Evolutionary conservation across 2,329 filamentous ascomycete species (phyloP), one percentile per base, ranked within the genome.

Genomic region (Zymoseptoria pseudotritici): DNA sequence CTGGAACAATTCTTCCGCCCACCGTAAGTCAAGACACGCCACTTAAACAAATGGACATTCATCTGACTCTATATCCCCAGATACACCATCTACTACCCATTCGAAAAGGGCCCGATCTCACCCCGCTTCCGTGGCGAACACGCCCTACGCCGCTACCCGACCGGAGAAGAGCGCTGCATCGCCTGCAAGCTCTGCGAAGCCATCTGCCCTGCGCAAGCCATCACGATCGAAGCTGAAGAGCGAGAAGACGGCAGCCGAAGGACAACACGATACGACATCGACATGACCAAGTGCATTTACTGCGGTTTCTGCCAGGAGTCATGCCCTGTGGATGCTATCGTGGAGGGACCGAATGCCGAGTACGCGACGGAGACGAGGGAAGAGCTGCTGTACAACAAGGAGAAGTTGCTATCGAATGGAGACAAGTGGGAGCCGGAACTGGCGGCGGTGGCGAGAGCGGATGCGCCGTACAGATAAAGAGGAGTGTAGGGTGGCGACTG

Each of bases 221-320:
- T 99, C 77, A 99, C 94, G 57, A 99, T 99, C 71, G 94, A 99
- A 80, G 94, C 94, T 59, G 94, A 99, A 78, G 94, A 99, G 82
- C 91, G 94, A 74, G 90, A 90, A 73, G 94, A 99, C 72, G 94
- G 94, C 65, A 95, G 90, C 73, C 87, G 94, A 77, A 86, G 94
- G 74, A 99, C 94, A 56, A 97, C 93, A 61, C 87, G 93, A 75
- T 99, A 99, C 80, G 94, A 99, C 76, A 97, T 99, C 74, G 94
- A 99, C 79, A 99, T 99, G 94, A 97, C 94, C 73, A 99, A 99
- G 84, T 99, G 94, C 81, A 99, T 99, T 78, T 99, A 97, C 86
- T 97, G 94, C 77, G 94, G 94, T 56, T 95, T 96, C 81, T 97
- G 94, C 85, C 93, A 97, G 81, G 94, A 99, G 82, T 96, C 90